Percentiles rank a stretch among this genome's conserved stretches.
Evolutionary conservation across 2,329 filamentous ascomycete species (phyloP).

Genomic region (Thielaviopsis ethacetica): DNA sequence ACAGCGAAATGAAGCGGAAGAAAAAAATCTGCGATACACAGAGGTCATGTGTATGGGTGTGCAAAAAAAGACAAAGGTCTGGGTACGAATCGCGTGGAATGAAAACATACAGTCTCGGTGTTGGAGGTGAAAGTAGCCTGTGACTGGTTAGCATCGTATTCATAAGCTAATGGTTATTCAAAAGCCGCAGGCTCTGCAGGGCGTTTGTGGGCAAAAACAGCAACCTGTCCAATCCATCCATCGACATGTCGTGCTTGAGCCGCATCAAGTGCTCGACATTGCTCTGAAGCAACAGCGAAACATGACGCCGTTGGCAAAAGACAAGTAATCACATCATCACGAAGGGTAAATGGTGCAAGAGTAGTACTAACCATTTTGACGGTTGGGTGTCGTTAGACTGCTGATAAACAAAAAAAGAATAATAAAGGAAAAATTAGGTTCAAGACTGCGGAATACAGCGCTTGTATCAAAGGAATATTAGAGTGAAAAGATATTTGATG

Average conservation of each 20-base stretch:
- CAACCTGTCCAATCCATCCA: not conserved
- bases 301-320: not conserved
- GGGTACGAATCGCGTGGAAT: not conserved
- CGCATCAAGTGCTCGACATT: not conserved
- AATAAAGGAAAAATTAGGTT: conserved; percentile 3
- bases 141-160: conserved; percentile 4
- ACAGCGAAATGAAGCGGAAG: not conserved
- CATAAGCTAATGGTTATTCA: not conserved
- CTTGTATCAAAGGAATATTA: not conserved
- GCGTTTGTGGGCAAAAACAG: not conserved
- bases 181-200: not conserved
- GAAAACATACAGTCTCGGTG: conserved; percentile 9
- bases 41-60: not conserved
- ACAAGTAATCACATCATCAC: not conserved
- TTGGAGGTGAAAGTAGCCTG: conserved; percentile 9
- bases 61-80: not conserved
- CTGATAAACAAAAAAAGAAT: not conserved
- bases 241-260: not conserved
- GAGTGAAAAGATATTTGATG: conserved; percentile 3
- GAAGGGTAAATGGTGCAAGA: not conserved
- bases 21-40: not conserved
- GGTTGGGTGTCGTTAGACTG: conserved; percentile 5
- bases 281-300: not conserved
- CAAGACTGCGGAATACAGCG: not conserved
- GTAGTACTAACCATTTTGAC: conserved; percentile 8